A percentile compares a stretch with the other conserved stretches of the same genome.
These are phyloP conservation scores for Podospora australis DNA, from an alignment of 495 filamentous ascomycete genomes.

Conservation along the genomic window DNA sequence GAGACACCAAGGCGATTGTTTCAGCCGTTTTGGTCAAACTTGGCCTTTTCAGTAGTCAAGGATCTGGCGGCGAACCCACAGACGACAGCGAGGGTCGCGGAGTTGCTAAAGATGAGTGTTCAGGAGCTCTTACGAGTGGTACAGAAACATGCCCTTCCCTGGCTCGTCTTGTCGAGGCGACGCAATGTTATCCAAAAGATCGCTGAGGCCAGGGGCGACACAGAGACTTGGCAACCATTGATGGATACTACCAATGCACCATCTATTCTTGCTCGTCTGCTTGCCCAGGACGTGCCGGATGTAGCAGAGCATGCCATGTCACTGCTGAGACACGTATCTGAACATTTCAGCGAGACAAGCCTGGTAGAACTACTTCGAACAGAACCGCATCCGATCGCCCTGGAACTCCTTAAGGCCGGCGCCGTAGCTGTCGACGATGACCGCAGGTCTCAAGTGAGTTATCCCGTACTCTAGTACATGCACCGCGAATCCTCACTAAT, in stretches of 20 bases:
- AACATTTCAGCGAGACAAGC: conserved; percentile 58
- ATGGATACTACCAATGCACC: conserved; percentile 63
- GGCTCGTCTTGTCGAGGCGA: conserved; percentile 71
- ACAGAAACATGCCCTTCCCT: conserved; percentile 78
- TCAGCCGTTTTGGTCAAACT: conserved; percentile 76
- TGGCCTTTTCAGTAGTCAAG: conserved; percentile 73
- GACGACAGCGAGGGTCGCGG: conserved; percentile 71
- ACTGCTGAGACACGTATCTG: conserved; percentile 56
- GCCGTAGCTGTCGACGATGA: conserved; percentile 59
- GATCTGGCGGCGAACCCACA: conserved; percentile 74
- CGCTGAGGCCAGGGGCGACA: conserved; percentile 61
- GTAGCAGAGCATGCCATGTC: conserved; percentile 63
- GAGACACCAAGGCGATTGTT: conserved; percentile 61
- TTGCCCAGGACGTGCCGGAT: conserved; percentile 63
- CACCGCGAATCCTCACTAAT: conserved; percentile 11
- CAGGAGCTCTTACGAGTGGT: conserved; percentile 65
- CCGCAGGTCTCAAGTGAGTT: conserved; percentile 46
- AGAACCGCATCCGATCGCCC: conserved; percentile 67
- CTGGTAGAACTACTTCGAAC: conserved; percentile 64
- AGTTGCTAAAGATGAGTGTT: conserved; percentile 67
- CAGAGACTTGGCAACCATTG: conserved; percentile 30
- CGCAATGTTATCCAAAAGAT: conserved; percentile 74
- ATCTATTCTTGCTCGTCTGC: conserved; percentile 68
- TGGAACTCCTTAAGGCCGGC: conserved; percentile 77
- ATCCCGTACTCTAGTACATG: background rate